Conservation (phyloP, 2,329 filamentous ascomycete species). For the Bipolaris zeicola region DNA sequence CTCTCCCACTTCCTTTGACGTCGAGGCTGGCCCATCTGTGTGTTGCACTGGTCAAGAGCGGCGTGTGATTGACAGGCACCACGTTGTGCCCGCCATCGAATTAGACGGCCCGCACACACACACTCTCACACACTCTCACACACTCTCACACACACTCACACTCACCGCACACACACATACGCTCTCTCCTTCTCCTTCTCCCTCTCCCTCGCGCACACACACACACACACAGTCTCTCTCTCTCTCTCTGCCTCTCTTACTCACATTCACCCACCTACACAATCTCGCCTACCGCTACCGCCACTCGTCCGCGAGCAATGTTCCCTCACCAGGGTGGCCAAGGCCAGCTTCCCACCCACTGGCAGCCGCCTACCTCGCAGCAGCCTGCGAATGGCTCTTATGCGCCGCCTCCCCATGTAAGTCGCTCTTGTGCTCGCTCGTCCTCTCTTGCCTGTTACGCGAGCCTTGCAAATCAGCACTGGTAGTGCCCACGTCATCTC, state of each 20-base stretch:
- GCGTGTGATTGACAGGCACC: conserved; percentile 30
- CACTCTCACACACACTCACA: neutral
- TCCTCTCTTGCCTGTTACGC: neutral
- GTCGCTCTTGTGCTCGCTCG: conserved; percentile 16
- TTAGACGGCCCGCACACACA: neutral
- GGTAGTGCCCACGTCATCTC: conserved; percentile 12
- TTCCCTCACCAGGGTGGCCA: conserved; percentile 46
- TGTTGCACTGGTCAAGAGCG: conserved; percentile 34
- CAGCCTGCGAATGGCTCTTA: conserved; percentile 46
- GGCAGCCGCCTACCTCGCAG: conserved; percentile 44
- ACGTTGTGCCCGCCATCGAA: conserved; percentile 26
- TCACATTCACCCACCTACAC: neutral
- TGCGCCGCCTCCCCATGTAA: conserved; percentile 45
- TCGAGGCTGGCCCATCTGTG: conserved; percentile 12
- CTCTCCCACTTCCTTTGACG: neutral
- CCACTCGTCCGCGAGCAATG: conserved; percentile 25
- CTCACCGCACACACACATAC: neutral
- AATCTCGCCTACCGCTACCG: neutral
- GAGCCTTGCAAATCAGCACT: neutral
- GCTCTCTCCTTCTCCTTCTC: neutral
- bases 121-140: neutral
- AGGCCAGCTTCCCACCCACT: conserved; percentile 48
- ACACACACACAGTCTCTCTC: no score
- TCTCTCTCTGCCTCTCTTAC: neutral
- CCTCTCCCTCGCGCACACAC: no score